Conservation (phyloP, 2,329 filamentous ascomycete species). For the Verticillium albo-atrum region DNA sequence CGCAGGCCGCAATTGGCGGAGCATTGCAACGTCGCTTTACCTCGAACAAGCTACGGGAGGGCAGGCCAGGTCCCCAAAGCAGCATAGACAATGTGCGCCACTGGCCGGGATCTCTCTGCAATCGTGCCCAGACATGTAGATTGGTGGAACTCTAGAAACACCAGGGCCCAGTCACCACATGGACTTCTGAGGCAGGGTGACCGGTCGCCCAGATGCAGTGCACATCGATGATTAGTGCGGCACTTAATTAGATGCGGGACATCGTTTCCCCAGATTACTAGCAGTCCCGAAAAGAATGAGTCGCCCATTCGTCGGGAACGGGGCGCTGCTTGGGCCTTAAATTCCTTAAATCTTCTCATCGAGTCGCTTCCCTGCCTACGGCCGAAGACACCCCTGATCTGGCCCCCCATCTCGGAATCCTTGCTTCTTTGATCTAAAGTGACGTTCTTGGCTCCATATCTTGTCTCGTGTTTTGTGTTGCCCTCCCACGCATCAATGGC, state of each 20-base stretch:
- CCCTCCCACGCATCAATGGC: no score
- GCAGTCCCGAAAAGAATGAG: not conserved
- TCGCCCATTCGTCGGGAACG: not conserved
- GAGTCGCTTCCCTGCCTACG: not conserved
- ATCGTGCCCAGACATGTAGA: not conserved
- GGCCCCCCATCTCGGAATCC: not conserved
- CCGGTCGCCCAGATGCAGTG: not conserved
- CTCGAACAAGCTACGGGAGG: not conserved
- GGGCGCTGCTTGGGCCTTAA: not conserved
- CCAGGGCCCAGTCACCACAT: not conserved
- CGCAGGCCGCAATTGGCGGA: not conserved
- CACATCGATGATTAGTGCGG: not conserved
- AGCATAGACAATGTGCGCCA: not conserved
- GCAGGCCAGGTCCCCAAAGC: not conserved
- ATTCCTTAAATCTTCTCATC: not conserved
- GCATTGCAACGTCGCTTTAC: not conserved
- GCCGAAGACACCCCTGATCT: no score
- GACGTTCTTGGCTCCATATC: no score
- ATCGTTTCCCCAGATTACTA: not conserved
- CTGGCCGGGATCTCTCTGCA: not conserved
- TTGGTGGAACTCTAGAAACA: not conserved
- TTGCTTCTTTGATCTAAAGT: no score
- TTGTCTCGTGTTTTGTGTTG: no score
- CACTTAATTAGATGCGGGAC: not conserved
- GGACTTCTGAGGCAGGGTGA: not conserved